Percentiles rank a stretch among this genome's conserved stretches.
Conservation (phyloP, 352 stramenopile genomes). For the Chloridella minuta region DNA sequence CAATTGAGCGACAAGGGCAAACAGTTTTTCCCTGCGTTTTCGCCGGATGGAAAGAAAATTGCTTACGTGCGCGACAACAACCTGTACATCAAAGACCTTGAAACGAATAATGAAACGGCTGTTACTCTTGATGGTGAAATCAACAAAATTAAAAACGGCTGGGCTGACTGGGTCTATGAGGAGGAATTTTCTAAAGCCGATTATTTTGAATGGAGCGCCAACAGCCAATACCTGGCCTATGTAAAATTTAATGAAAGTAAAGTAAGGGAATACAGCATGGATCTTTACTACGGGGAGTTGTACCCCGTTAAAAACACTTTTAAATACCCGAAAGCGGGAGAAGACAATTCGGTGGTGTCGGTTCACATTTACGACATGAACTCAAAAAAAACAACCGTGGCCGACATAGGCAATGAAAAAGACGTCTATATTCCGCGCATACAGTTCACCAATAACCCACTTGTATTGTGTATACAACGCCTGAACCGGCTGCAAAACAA, state of each 20-base stretch:
- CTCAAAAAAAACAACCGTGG: neutral
- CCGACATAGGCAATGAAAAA: neutral
- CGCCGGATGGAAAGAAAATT: neutral
- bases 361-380: neutral
- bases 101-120: neutral
- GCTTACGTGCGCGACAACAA: neutral
- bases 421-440: neutral
- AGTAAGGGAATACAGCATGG: neutral
- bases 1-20: neutral
- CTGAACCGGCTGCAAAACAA: neutral
- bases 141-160: neutral
- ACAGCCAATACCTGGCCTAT: neutral
- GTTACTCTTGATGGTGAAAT: neutral
- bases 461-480: neutral
- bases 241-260: neutral
- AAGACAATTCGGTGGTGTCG: neutral
- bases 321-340: neutral
- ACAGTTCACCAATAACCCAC: neutral
- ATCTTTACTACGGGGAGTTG: neutral
- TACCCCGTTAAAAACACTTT: neutral
- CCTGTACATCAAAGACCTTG: neutral
- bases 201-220: neutral
- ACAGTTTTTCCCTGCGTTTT: neutral
- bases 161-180: neutral
- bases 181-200: neutral